Base-by-base conservation (phyloP, 2,329 filamentous ascomycete genomes). In the Aureobasidium musti region DNA sequence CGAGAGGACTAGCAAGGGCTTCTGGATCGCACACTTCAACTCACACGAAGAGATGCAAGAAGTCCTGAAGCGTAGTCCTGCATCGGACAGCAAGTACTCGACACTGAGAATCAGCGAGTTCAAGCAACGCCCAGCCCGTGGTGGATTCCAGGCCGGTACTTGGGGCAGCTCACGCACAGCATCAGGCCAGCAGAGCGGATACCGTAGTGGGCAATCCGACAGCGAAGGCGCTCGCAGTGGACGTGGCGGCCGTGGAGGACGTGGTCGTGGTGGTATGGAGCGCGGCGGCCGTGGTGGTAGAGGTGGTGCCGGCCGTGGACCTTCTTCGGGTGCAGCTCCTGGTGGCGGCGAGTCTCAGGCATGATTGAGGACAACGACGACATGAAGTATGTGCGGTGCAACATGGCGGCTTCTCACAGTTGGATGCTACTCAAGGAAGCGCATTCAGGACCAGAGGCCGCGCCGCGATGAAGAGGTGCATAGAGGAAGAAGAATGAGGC, bases 21-120 rank as follows among this genome's bases (percentile, higher is more conserved):
- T 92, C 81, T 93, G 89, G 80, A 91, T 97, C 59, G 92, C 91
- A 30, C 89, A 93, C 71, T 98, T 98, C 80, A 87, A 89, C 75
- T 91, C 84, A 2, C 75, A 82, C 3, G 90, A 96, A 71, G 91
- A 96, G 59, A 91, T 94, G 74, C 91, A 93, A 72, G 86, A 84
- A 39, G 91, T 92, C 39, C 84, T 97, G 74, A 85, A 87, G 49
- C 88, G 87, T 70, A 83, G 96, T 67, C 68, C 68, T 26, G 84
- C 89, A 72, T 94, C 93, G 83, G 74, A 77, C 23, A 73, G 67
- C 30, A 68, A 68, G 49, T 74, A 90, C 87, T 70, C 85, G 86
- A 70, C 85, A 84, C 47, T 84, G 77, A 65, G 76, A 86, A 89
- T 89, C 73, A 90, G 92, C 70, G 87, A 91, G 69, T 89, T 89